These are phyloP conservation scores for Metarhizium album DNA, from an alignment of 2,329 filamentous ascomycete species.

Conservation along the genomic window DNA sequence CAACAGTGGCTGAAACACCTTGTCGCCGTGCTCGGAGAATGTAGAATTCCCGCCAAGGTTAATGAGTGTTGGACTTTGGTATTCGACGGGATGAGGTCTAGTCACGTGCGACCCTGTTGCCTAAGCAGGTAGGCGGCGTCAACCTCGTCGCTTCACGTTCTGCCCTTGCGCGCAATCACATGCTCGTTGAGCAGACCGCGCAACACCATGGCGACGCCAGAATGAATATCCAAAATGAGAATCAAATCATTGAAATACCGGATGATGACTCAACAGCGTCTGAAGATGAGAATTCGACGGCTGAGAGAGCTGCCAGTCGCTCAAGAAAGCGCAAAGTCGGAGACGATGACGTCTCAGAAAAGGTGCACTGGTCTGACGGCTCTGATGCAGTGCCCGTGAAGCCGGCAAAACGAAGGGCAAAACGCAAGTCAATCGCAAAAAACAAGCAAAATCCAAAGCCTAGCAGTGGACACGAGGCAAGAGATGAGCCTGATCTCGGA, in stretches of 20 bases:
- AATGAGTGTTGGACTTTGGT: too few species aligned
- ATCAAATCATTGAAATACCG: conserved; percentile 15
- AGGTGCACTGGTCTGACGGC: conserved; percentile 46
- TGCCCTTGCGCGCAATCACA: neutral
- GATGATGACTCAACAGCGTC: conserved; percentile 16
- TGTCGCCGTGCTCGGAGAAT: too few species aligned
- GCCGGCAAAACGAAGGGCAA: conserved; percentile 29
- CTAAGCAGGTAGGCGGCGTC: neutral
- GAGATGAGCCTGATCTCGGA: conserved; percentile 36
- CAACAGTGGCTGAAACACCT: too few species aligned
- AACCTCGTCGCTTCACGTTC: neutral
- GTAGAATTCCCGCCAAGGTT: too few species aligned
- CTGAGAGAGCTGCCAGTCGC: conserved; percentile 4
- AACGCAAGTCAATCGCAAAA: conserved; percentile 19
- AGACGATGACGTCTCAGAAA: conserved; percentile 26
- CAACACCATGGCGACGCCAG: conserved; percentile 4
- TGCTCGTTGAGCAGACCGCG: neutral
- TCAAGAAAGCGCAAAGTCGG: conserved; percentile 26
- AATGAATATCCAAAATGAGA: conserved; percentile 4
- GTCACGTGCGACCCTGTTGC: conserved; percentile 1
- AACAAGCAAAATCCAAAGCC: conserved; percentile 16
- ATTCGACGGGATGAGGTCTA: too few species aligned
- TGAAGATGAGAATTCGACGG: conserved; percentile 9
- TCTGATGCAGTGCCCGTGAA: conserved; percentile 49
- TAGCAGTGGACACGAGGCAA: conserved; percentile 25